Base-by-base conservation (phyloP, 371 early-diverging fungal genomes). In the Mucor velutinosus region DNA sequence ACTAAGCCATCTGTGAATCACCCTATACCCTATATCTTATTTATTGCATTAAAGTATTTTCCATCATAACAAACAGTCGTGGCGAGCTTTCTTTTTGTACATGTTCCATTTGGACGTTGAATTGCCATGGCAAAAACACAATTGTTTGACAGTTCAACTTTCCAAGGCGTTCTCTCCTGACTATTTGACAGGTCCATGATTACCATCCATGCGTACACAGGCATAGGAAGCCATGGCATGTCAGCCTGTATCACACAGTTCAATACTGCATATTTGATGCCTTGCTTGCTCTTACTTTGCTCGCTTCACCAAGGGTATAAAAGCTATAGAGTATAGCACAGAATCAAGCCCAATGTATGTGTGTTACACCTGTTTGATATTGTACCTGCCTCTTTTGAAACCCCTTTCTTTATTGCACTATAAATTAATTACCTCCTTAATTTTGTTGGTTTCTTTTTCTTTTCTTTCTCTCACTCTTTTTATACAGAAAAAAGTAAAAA, bases 1-100 rank as follows among this genome's bases (percentile, higher is more conserved):
- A 82, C 58, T 84, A 41, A 63, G 27, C 45, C 30, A 1, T 35
- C 12, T 35, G 37, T 35, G 29, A 21, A 45, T 45, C 29, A 53
- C 47, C 4, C 19, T 51, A 17, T 60, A 29, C 14, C 27, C 23
- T 61, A 45, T 61, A 61, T 30, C 32, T 30, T 25, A 10, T 60
- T 41, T 45, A 45, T 43, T 61, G 23, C 29, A 61, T 61, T 45
- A 45, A 30, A 59, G 1, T 56, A 41, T 19, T 33, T 33, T 33
- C 35, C 35, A 33, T 33, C 35, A 33, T 8, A 30, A 3, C 30
- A 30, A 30, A 33, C n/a, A n/a, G n/a, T n/a, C n/a, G n/a, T n/a
- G n/a, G n/a, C n/a, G n/a, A n/a, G n/a, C n/a, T n/a, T n/a, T n/a
- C n/a, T n/a, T n/a, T n/a, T n/a, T n/a, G n/a, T n/a, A n/a, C n/a